phyloP scores from a whole-genome alignment of 805 yeast genomes.

The Candida sithepensis region DNA sequence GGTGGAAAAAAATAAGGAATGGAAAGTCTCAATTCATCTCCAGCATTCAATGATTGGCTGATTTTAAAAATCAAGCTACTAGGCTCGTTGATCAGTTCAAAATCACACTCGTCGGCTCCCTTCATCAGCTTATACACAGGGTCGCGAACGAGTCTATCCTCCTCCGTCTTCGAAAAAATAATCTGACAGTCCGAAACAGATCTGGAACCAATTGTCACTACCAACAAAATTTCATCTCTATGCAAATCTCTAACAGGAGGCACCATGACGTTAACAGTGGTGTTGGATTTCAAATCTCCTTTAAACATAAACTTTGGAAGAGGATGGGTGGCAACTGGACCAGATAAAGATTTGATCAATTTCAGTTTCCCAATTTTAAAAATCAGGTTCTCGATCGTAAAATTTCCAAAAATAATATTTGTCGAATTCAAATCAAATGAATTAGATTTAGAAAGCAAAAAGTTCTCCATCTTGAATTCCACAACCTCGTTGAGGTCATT shows the following conservation, averaged over 20 bases:
- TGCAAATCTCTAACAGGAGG: conserved; percentile 24
- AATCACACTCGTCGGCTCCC: conserved; percentile 11
- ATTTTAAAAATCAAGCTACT: conserved; percentile 15
- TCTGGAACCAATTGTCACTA: conserved; percentile 19
- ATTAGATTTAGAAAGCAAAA: conserved; percentile 7
- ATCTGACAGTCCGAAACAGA: conserved; percentile 13
- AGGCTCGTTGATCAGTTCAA: conserved; percentile 11
- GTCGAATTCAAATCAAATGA: conserved; percentile 16
- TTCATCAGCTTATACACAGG: conserved; percentile 11
- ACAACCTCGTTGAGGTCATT: conserved; percentile 13
- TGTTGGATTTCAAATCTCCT: conserved; percentile 12
- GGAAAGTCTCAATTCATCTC: conserved; percentile 10
- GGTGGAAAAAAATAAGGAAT: conserved; percentile 35
- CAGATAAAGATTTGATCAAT: conserved; percentile 13
- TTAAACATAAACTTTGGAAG: conserved; percentile 13
- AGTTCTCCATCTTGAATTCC: conserved; percentile 12
- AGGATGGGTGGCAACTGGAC: conserved; percentile 14
- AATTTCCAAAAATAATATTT: conserved; percentile 20
- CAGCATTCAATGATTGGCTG: conserved; percentile 5
- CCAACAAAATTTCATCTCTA: conserved; percentile 25
- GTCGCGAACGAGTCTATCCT: conserved; percentile 24
- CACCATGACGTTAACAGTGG: conserved; percentile 16
- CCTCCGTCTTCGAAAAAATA: conserved; percentile 25
- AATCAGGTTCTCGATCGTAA: conserved; percentile 14
- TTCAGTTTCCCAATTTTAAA: conserved; percentile 21